Evolutionary conservation across 1,284 basidiomycete species (phyloP), one percentile per base, ranked within the genome.

Genomic region (Leccinum holopus): DNA sequence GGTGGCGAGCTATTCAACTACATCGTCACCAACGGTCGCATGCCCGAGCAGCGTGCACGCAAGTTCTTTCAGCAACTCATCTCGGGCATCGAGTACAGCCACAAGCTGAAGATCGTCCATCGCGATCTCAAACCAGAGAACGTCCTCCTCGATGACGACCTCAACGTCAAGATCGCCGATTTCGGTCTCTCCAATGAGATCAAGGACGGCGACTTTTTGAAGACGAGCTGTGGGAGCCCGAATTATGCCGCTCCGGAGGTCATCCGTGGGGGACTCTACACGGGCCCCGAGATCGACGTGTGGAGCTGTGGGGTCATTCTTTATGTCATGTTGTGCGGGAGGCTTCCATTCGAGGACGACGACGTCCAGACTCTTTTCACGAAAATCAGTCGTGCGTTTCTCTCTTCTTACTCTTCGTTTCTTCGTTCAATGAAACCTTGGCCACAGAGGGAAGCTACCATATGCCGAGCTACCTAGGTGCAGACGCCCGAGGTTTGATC

Each of bases 181-280:
- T 98, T 97, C 76, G 95, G 95, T 5, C 81, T 97, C 61, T 93
- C 92, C 3, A 97, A 95, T 74, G 89, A 97, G 75, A 96, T 97
- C 82, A 90, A 88, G 68, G 95, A 97, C 72, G 95, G 95, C 1
- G 94, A 95, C 74, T 97, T 97, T 75, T 80, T 98, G 65, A 93
- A 94, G 72, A 98, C 95, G 9, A 95, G 92, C 68, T 97, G 95
- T 75, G 95, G 95, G 1, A 95, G 92, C 74, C 95, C 95, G 1
- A 97, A 98, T 76, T 98, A 98, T 70, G 95, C 95, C 60, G 95
- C 95, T 0, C 95, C 95, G 2, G 95, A 98, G 72, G 95, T 98
- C 69, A 97, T 98, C 69, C 85, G 90, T 25, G 95, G 95, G 14
- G 92, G 92, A 63, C 82, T 96, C 8, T 98, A 98, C 73, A 94